phyloP scores from a whole-genome alignment of 2,329 filamentous ascomycete species.

The Xylaria sp. region DNA sequence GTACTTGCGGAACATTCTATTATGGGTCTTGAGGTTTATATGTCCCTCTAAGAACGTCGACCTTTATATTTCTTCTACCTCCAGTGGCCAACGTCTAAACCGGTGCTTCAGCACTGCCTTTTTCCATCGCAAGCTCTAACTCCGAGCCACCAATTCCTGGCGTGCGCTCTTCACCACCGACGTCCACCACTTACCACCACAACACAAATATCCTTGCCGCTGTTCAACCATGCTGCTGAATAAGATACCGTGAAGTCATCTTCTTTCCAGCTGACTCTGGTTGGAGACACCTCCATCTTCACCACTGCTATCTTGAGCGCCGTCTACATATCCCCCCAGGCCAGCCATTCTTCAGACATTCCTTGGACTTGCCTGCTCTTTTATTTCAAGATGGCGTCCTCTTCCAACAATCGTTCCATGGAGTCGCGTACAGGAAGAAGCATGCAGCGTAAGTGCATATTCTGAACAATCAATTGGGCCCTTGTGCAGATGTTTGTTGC shows the following conservation, averaged over 20 bases:
- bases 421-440: slow-evolving; percentile 77
- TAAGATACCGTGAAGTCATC: slow-evolving; percentile 41
- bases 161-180: slow-evolving; percentile 6
- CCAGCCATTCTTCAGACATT: slow-evolving; percentile 1
- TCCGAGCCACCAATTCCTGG: slow-evolving; percentile 9
- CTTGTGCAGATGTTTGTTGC: slow-evolving; percentile 11
- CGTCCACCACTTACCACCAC: slow-evolving; percentile 1
- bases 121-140: slow-evolving; percentile 18
- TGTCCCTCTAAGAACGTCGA: slow-evolving; percentile 18
- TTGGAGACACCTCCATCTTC: slow-evolving; percentile 32
- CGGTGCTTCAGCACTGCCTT: slow-evolving; percentile 9
- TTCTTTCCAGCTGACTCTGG: slow-evolving; percentile 41
- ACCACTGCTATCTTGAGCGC: slow-evolving; percentile 13
- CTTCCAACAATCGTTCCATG: slow-evolving; percentile 60
- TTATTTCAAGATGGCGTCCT: slow-evolving; percentile 39
- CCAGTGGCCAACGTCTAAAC: slow-evolving; percentile 18
- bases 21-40: slow-evolving; percentile 27
- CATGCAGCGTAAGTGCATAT: slow-evolving; percentile 75
- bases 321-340: slow-evolving; percentile 6
- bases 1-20: slow-evolving; percentile 23
- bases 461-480: slow-evolving; percentile 8
- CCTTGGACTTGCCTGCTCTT: slow-evolving; percentile 25
- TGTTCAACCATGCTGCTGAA: slow-evolving; percentile 43
- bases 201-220: slow-evolving; percentile 6
- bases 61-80: slow-evolving; percentile 1